These are phyloP conservation scores for Phytopythium kandeliae DNA, from an alignment of 352 stramenopile genomes.

Conservation along the genomic window DNA sequence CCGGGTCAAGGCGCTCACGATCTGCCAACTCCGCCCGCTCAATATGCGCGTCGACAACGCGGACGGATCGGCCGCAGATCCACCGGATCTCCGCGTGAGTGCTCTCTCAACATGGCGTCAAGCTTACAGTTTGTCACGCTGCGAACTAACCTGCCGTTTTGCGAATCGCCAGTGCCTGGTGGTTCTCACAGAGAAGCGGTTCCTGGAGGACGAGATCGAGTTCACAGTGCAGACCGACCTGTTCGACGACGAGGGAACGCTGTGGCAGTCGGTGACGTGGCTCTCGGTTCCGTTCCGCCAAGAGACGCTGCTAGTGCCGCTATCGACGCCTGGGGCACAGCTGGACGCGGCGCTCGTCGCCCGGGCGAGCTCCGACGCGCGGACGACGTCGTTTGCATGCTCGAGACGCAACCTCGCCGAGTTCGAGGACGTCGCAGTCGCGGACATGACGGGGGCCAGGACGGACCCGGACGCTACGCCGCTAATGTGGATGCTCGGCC, in stretches of 20 bases:
- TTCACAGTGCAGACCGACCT: conserved; percentile 74
- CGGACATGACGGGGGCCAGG: conserved; percentile 23
- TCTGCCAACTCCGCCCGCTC: conserved; percentile 63
- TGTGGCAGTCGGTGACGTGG: conserved; percentile 72
- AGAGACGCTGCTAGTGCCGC: conserved; percentile 43
- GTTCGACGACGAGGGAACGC: conserved; percentile 58
- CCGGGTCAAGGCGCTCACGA: conserved; percentile 63
- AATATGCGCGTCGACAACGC: conserved; percentile 61
- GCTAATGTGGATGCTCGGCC: conserved; percentile 56
- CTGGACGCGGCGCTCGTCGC: conserved; percentile 29
- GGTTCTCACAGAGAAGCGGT: conserved; percentile 70
- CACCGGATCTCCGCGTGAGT: conserved; percentile 41
- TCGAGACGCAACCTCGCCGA: conserved; percentile 42
- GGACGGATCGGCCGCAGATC: conserved; percentile 14
- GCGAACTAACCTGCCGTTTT: no score
- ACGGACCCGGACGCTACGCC: conserved; percentile 21
- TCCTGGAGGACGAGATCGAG: conserved; percentile 62
- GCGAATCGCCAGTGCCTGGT: conserved; percentile 47
- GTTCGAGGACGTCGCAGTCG: conserved; percentile 50
- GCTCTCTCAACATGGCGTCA: not conserved
- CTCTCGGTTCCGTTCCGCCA: conserved; percentile 62
- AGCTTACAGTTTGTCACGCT: no score
- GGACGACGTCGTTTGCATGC: conserved; percentile 29
- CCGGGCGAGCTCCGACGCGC: conserved; percentile 11
- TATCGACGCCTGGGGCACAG: conserved; percentile 29